phyloP scores from a whole-genome alignment of 169 alveolate species.

The Theileria orientalis region DNA sequence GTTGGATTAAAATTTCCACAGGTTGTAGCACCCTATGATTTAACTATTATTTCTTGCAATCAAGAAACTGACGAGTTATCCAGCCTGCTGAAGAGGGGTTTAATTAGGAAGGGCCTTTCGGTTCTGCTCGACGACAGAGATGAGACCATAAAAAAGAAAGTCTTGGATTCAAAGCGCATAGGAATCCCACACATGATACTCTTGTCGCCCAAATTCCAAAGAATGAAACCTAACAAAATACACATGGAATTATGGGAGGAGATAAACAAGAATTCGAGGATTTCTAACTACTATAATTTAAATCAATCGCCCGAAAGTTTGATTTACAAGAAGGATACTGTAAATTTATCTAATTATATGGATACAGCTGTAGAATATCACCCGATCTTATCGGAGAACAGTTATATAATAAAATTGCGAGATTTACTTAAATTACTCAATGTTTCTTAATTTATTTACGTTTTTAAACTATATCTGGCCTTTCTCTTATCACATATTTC shows the following conservation, averaged over 20 bases:
- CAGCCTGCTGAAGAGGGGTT: not conserved
- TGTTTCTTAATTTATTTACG: not conserved
- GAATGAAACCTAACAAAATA: not conserved
- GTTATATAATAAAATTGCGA: slow-evolving; percentile 9
- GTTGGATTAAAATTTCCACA: slow-evolving; percentile 58
- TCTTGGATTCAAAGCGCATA: slow-evolving; percentile 23
- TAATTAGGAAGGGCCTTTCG: slow-evolving; percentile 29
- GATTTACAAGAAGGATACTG: not conserved
- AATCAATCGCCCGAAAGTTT: slow-evolving; percentile 14
- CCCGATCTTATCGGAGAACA: slow-evolving; percentile 12
- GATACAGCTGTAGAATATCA: slow-evolving; percentile 15
- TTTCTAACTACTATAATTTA: slow-evolving; percentile 51
- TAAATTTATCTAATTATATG: not conserved
- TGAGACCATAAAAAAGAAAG: slow-evolving; percentile 30
- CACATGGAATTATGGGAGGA: not conserved
- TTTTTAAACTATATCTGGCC: not conserved
- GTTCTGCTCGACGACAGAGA: slow-evolving; percentile 47
- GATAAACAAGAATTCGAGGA: not conserved
- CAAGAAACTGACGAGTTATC: not conserved
- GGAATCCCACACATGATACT: slow-evolving; percentile 58
- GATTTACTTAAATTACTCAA: slow-evolving; percentile 26
- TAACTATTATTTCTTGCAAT: slow-evolving; percentile 40
- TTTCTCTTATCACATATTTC: not conserved
- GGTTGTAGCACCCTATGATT: slow-evolving; percentile 48
- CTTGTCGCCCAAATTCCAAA: not conserved